Conservation (phyloP, 1,284 basidiomycete genomes). For the Cutaneotrichosporon sp. region DNA sequence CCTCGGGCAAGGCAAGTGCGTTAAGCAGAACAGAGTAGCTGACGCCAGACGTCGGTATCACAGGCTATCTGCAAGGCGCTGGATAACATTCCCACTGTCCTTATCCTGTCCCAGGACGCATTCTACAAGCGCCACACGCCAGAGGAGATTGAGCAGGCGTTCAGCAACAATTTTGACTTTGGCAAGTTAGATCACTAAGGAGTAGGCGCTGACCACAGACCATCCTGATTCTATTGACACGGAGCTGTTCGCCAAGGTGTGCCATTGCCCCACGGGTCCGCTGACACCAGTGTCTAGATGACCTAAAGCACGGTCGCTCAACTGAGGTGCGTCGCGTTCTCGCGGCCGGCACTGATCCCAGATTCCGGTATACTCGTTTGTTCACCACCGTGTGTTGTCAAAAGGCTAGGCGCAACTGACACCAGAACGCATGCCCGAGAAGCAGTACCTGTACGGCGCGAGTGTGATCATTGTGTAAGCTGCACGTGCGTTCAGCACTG, state of each 20-base stretch:
- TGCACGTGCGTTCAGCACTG: conserved; percentile 3
- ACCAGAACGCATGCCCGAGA: conserved; percentile 66
- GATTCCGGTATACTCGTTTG: conserved; percentile 92
- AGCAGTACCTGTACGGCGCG: conserved; percentile 89
- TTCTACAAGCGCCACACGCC: conserved; percentile 80
- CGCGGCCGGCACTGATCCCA: conserved; percentile 20
- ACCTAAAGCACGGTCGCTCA: conserved; percentile 69
- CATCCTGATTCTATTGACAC: conserved; percentile 91
- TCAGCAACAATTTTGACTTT: conserved; percentile 80
- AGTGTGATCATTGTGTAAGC: conserved; percentile 78
- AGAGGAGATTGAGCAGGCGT: conserved; percentile 74
- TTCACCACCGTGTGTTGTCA: conserved; percentile 61
- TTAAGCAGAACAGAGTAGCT: not conserved
- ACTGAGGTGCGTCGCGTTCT: conserved; percentile 37
- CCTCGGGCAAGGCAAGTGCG: conserved; percentile 87
- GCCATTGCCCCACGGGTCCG: not conserved
- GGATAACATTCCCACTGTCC: conserved; percentile 77
- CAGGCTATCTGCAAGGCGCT: conserved; percentile 74
- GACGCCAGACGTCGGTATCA: conserved; percentile 76
- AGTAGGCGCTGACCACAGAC: conserved; percentile 52
- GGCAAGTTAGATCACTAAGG: conserved; percentile 20
- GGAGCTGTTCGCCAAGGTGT: conserved; percentile 70
- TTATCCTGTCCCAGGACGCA: conserved; percentile 80
- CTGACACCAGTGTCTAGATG: conserved; percentile 64
- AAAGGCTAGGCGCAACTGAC: conserved; percentile 3